These are phyloP conservation scores for Diospyros lotus DNA, from an alignment of 148 eudicot species.

Conservation along the genomic window DNA sequence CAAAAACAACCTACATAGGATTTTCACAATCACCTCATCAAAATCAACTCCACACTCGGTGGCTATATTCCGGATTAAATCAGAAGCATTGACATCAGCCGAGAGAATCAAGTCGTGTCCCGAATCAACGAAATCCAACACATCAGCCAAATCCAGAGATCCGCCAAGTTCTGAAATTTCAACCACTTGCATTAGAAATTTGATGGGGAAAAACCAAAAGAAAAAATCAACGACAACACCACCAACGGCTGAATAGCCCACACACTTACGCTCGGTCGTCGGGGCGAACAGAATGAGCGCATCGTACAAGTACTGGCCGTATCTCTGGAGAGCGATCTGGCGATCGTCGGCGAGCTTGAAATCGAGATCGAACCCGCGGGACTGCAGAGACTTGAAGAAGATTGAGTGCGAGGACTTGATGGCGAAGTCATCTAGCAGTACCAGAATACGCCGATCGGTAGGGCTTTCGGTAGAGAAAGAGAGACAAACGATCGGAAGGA, in stretches of 20 bases:
- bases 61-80: conserved; percentile 66
- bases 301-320: conserved; percentile 54
- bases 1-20: neutral
- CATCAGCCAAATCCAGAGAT: conserved; percentile 45
- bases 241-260: neutral
- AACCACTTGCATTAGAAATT: neutral
- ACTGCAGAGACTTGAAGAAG: conserved; percentile 42
- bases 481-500: conserved; percentile 20
- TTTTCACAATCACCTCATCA: conserved; percentile 41
- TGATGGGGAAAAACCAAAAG: no score
- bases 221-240: neutral
- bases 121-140: conserved; percentile 69
- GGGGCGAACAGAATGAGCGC: conserved; percentile 46
- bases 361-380: conserved; percentile 51
- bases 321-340: conserved; percentile 37
- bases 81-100: conserved; percentile 62
- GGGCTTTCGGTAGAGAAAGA: conserved; percentile 42
- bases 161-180: conserved; percentile 42
- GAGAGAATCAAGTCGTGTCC: conserved; percentile 69
- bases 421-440: conserved; percentile 32
- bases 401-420: conserved; percentile 50
- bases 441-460: conserved; percentile 38
- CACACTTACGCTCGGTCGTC: conserved; percentile 36
- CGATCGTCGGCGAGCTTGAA: conserved; percentile 61
- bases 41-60: conserved; percentile 74